Conservation (phyloP, 73 alveolate genomes). For the Vitrella brassicaformis region DNA sequence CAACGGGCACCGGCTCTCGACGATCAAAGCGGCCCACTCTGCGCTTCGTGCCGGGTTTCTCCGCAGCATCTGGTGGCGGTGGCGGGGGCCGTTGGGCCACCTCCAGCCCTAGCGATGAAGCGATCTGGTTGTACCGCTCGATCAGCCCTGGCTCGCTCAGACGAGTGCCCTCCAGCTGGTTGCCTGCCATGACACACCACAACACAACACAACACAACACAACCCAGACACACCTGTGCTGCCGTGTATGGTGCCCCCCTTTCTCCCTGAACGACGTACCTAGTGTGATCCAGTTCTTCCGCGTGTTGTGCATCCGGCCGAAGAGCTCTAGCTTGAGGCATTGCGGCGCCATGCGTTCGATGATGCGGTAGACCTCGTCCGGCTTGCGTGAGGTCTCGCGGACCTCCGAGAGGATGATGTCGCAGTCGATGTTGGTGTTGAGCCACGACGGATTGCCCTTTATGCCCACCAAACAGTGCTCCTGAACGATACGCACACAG, state of each 20-base stretch:
- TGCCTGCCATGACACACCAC: slow-evolving; percentile 1
- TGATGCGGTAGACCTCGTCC: slow-evolving; percentile 78
- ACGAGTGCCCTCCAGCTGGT: slow-evolving; percentile 27
- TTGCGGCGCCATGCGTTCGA: slow-evolving; percentile 33
- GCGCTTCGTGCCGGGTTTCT: too few species aligned
- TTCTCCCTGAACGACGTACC: background rate
- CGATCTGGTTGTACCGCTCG: slow-evolving; percentile 7
- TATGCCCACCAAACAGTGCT: slow-evolving; percentile 48
- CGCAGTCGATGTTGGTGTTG: slow-evolving; percentile 49
- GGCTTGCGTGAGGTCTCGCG: slow-evolving; percentile 92
- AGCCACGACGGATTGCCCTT: slow-evolving; percentile 55
- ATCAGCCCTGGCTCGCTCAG: slow-evolving; percentile 20
- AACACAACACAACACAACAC: background rate
- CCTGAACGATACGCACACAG: too few species aligned
- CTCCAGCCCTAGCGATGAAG: too few species aligned
- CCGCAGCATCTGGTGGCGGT: too few species aligned
- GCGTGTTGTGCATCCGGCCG: slow-evolving; percentile 3
- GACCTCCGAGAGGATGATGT: slow-evolving; percentile 84
- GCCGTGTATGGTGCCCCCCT: background rate
- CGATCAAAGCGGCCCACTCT: too few species aligned
- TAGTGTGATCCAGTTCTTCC: background rate
- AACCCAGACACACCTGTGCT: background rate
- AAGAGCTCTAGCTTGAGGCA: slow-evolving; percentile 27
- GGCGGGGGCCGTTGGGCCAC: too few species aligned
- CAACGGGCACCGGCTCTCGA: too few species aligned